Evolutionary conservation across 2,329 filamentous ascomycete genomes (phyloP).

Genomic region (Ascosphaera pollenicola): DNA sequence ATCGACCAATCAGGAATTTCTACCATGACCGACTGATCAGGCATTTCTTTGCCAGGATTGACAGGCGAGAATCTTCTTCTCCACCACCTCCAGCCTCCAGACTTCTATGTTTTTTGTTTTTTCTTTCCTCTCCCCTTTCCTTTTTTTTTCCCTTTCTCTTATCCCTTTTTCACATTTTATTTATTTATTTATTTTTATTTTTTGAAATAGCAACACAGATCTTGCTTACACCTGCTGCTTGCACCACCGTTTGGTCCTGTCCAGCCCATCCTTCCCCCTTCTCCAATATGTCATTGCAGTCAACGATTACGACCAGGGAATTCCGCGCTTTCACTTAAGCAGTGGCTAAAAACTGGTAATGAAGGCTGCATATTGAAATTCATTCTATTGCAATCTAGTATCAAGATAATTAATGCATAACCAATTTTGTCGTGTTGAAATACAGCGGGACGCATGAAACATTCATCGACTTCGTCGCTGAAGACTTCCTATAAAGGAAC

Average conservation of each 20-base stretch:
- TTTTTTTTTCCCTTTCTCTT: slow-evolving; percentile 4
- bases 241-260: slow-evolving; percentile 1
- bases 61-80: too few species aligned
- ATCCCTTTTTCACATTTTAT: neutral
- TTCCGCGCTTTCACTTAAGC: too few species aligned
- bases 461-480: too few species aligned
- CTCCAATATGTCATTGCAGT: neutral
- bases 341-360: too few species aligned
- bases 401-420: too few species aligned
- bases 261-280: neutral
- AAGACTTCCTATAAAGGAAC: too few species aligned
- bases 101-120: slow-evolving; percentile 3
- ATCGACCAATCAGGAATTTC: neutral
- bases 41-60: neutral
- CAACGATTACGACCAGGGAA: too few species aligned
- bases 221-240: neutral
- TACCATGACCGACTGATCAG: neutral
- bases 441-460: too few species aligned
- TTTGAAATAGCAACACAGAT: neutral
- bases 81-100: neutral
- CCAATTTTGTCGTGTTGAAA: too few species aligned
- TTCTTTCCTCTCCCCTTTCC: slow-evolving; percentile 3
- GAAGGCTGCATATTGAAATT: too few species aligned
- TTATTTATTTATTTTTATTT: neutral
- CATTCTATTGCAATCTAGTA: too few species aligned